Percentiles rank a stretch among this genome's conserved stretches.
Evolutionary conservation across 2,329 filamentous ascomycete genomes (phyloP).

Genomic region (Paramyrothecium sp.): DNA sequence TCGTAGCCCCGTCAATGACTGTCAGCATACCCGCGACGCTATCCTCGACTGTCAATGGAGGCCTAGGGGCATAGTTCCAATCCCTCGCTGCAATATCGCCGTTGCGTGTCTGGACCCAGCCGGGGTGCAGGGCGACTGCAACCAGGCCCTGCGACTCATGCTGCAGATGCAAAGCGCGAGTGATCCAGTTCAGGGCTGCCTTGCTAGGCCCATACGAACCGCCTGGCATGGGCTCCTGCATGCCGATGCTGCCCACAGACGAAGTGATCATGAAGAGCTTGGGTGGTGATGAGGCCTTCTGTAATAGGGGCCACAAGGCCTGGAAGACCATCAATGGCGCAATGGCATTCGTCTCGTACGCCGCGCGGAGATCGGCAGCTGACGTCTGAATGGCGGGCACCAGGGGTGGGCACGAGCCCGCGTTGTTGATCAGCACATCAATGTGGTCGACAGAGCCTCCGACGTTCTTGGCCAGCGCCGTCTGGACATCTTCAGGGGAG

Average conservation of each 20-base stretch:
- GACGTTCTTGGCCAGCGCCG: constrained; percentile 18
- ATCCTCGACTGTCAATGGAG: constrained; percentile 26
- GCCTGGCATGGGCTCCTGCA: constrained; percentile 25
- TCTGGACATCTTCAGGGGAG: constrained; percentile 11
- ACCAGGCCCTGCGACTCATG: constrained; percentile 14
- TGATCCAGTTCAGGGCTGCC: constrained; percentile 32
- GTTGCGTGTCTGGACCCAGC: constrained; percentile 31
- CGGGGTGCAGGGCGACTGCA: constrained; percentile 33
- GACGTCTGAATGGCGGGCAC: constrained; percentile 24
- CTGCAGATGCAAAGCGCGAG: constrained; percentile 25
- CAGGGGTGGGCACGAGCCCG: constrained; percentile 34
- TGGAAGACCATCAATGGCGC: constrained; percentile 33
- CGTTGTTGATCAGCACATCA: constrained; percentile 53
- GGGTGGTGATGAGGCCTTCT: constrained; percentile 16
- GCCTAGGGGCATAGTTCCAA: constrained; percentile 23
- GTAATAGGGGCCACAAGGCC: constrained; percentile 33
- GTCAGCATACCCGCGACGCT: constrained; percentile 29
- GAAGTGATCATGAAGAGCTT: constrained; percentile 36
- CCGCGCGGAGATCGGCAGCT: constrained; percentile 29
- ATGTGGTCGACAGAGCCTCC: constrained; percentile 32
- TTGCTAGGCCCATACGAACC: constrained; percentile 34
- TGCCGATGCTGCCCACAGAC: constrained; percentile 29
- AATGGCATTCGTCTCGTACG: constrained; percentile 44
- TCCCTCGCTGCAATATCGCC: constrained; percentile 27
- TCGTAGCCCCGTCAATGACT: constrained; percentile 32